A percentile compares a stretch with the other conserved stretches of the same genome.
phyloP scores from a whole-genome alignment of 164 flowering plant genomes.

The Paratinospora sagittata region DNA sequence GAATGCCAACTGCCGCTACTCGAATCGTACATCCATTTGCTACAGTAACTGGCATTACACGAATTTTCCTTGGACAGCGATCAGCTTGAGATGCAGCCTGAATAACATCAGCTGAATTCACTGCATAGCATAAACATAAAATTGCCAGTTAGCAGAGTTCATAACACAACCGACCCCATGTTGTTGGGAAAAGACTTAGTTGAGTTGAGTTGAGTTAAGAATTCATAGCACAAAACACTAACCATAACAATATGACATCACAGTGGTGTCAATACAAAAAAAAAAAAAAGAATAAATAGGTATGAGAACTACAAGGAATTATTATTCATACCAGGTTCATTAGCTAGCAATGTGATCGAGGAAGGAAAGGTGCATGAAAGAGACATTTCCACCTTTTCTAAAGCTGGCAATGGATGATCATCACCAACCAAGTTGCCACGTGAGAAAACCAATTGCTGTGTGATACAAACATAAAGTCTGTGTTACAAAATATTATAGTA shows the following conservation, averaged over 20 bases:
- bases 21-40: conserved; percentile 83
- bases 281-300: neutral
- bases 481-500: neutral
- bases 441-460: conserved; percentile 61
- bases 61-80: conserved; percentile 46
- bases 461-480: conserved; percentile 7
- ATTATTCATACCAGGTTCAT: conserved; percentile 58
- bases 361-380: conserved; percentile 65
- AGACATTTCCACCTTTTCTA: conserved; percentile 47
- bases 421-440: conserved; percentile 85
- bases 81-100: conserved; percentile 52
- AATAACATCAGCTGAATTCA: conserved; percentile 47
- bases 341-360: conserved; percentile 64
- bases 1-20: conserved; percentile 76
- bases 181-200: too few species aligned
- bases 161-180: neutral
- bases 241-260: neutral
- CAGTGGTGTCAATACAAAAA: neutral
- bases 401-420: conserved; percentile 66
- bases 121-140: conserved; percentile 25
- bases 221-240: neutral
- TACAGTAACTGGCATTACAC: conserved; percentile 56
- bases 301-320: neutral
- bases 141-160: neutral
- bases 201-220: neutral